Evolutionary conservation across 1,139 yeast species (phyloP), one percentile per base, ranked within the genome.

Genomic region (Hansenula sp.): DNA sequence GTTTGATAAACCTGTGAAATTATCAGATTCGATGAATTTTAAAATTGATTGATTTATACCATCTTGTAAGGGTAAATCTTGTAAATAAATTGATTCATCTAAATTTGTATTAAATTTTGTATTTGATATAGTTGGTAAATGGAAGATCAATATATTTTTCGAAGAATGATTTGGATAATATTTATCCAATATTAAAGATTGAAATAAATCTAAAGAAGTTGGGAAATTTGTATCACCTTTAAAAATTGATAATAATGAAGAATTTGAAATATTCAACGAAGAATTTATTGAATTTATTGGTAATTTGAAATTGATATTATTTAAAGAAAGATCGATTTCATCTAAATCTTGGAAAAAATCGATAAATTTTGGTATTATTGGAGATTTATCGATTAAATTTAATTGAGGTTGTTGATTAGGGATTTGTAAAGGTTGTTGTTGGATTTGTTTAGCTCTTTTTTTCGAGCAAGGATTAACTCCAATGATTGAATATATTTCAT

Each of bases 301-400:
- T 8, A 54, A 4, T 17, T 48, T 39, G 1, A 52, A 16, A 28
- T 28, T 28, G 11, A 18, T 2, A 18, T 17, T 13, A 13, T 6
- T 28, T 18, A 8, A 5, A 11, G 57, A 51, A 2, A 51, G 7
- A 31, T 50, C 45, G 16, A 45, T 40, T 15, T 31, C 11, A 3
- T 55, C 60, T 39, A 53, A 51, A 44, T 55, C 60, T 11, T 36
- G 28, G 18, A 54, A 52, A 38, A 55, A 53, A 30, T 54, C 58
- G 1, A 49, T 52, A 31, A 56, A 44, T 0, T 43, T 39, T n/a
- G 58, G 59, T 9, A 54, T 42, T 30, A 40, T 43, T 5, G 27
- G n/a, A n/a, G n/a, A n/a, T n/a, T n/a, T n/a, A n/a, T n/a, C n/a
- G n/a, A n/a, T n/a, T n/a, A n/a, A n/a, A n/a, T n/a, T n/a, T n/a